Evolutionary conservation across 1,139 yeast species (phyloP).

Genomic region (Pichia sp.): DNA sequence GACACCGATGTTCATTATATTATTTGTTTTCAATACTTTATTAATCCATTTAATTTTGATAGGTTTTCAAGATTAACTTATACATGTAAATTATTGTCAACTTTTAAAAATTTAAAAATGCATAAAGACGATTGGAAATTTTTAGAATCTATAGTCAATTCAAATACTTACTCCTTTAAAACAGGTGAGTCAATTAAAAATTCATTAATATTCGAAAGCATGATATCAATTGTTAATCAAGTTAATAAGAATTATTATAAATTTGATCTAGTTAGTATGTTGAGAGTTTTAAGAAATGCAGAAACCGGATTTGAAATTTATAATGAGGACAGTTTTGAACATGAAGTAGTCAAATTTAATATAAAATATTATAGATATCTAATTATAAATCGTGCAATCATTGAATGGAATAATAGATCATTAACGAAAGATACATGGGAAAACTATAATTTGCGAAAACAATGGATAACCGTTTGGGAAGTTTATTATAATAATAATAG

Average conservation of each 20-base stretch:
- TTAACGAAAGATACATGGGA: slow-evolving; percentile 3
- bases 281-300: slow-evolving; percentile 7
- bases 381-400: slow-evolving; percentile 4
- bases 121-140: not conserved
- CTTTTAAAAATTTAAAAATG: not conserved
- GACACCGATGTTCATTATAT: slow-evolving; percentile 8
- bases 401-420: slow-evolving; percentile 6
- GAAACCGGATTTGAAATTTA: slow-evolving; percentile 9
- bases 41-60: slow-evolving; percentile 3
- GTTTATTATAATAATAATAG: slow-evolving; percentile 2
- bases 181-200: not conserved
- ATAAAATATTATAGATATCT: slow-evolving; percentile 4
- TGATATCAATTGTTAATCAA: not conserved
- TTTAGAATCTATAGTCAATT: not conserved
- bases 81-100: not conserved
- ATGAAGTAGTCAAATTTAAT: not conserved
- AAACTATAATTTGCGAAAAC: slow-evolving; percentile 1
- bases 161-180: not conserved
- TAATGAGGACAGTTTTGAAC: not conserved
- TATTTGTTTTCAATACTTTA: slow-evolving; percentile 3
- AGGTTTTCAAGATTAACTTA: slow-evolving; percentile 3
- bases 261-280: slow-evolving; percentile 5
- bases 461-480: slow-evolving; percentile 9
- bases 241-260: slow-evolving; percentile 1
- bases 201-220: not conserved